These are phyloP conservation scores for Trametes punicea DNA, from an alignment of 768 basidiomycete species.

Conservation along the genomic window DNA sequence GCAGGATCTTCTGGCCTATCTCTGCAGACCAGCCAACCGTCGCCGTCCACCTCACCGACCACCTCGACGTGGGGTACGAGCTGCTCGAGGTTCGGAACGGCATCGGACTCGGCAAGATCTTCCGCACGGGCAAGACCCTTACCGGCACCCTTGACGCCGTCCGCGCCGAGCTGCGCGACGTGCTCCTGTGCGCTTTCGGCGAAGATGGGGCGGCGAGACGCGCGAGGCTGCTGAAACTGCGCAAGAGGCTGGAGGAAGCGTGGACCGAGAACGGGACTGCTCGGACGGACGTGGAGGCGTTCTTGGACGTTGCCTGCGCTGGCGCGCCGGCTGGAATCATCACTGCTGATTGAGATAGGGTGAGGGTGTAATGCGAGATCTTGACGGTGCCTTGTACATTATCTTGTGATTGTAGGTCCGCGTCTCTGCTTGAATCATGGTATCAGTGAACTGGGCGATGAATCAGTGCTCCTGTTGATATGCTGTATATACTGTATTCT, in stretches of 20 bases:
- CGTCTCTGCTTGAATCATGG: too few relatives aligned
- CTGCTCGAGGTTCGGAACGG: slow-evolving; percentile 25
- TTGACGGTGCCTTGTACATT: too few relatives aligned
- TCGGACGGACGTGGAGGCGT: neutral
- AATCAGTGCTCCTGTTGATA: too few relatives aligned
- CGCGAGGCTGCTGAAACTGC: slow-evolving; percentile 10
- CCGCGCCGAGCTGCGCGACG: slow-evolving; percentile 15
- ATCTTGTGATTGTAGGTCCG: too few relatives aligned
- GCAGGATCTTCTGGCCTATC: slow-evolving; percentile 28
- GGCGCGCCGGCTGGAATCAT: too few relatives aligned
- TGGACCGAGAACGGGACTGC: slow-evolving; percentile 12
- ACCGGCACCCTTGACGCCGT: slow-evolving; percentile 25
- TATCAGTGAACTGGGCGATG: too few relatives aligned
- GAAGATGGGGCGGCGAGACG: slow-evolving; percentile 27
- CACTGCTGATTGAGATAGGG: too few relatives aligned
- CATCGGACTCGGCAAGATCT: neutral
- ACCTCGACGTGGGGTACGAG: slow-evolving; percentile 27
- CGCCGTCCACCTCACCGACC: slow-evolving; percentile 18
- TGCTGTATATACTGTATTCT: too few relatives aligned
- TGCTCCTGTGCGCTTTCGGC: slow-evolving; percentile 23
- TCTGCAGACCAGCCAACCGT: slow-evolving; percentile 23
- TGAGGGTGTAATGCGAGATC: too few relatives aligned
- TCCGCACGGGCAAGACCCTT: slow-evolving; percentile 13
- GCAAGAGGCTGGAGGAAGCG: neutral
- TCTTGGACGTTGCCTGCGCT: neutral